Evolutionary conservation across 192 early-diverging fungal species (phyloP), one percentile per base, ranked within the genome.

Genomic region (Umbelopsis sp.): DNA sequence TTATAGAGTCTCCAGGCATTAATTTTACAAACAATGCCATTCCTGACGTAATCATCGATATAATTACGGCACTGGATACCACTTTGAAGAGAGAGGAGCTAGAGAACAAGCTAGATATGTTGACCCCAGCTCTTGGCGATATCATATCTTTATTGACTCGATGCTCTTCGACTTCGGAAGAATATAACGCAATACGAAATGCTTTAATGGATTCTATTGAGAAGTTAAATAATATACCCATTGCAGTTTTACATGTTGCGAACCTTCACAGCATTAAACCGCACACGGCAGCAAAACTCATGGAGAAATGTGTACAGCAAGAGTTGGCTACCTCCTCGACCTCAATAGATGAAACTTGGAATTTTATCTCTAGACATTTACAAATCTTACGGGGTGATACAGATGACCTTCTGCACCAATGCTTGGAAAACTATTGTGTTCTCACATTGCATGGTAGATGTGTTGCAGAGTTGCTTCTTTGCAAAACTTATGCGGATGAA

Each of bases 381-480:
- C 27, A 61, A 27, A 30, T 61, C 2, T 12, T 10, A 12, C 30
- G 15, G 16, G 7, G 27, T 12, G 55, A 61, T 18, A 61, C 55
- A 3, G 55, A 61, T 30, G 55, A 30, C 12, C 33, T 61, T 35
- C 15, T 61, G 30, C 55, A 61, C 7, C 55, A 61, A 35, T 61
- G 55, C 13, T 16, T 61, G 27, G 55, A 61, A n/a, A 61, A 61
- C 55, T 61, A 30, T 25, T 61, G 55, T 30, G 35, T 61, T 6
- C 27, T 61, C 27, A 61, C 55, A 6, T 25, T 61, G 1, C 30
- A 61, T n/a, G 55, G 12, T 16, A 12, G 55, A 35, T 61, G 55
- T 35, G 55, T 61, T 16, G 27, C 55, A 3, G 55, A 61, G n/a
- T 25, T 61, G 13, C 12, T 18, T 12, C 9, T 27, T 30, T 61